Percentiles rank a stretch among this genome's conserved stretches.
Conservation (phyloP, 805 yeast genomes). For the Candida tammaniensis region DNA sequence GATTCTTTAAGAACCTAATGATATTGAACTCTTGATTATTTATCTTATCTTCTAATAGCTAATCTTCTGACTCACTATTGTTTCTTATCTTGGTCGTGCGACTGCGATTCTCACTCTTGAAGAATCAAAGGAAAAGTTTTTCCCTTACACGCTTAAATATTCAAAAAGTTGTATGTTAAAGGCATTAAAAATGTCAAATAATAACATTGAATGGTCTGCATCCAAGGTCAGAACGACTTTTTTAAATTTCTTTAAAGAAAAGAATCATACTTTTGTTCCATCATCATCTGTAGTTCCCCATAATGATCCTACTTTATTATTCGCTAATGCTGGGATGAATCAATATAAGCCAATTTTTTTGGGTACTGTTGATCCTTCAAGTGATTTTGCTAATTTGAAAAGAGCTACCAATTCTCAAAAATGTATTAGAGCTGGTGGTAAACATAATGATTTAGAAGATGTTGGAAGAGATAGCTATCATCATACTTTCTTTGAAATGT, state of each 20-base stretch:
- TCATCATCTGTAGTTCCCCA: slow-evolving; percentile 95
- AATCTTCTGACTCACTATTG: too few relatives aligned
- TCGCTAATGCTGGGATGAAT: slow-evolving; percentile 99
- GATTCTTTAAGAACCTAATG: too few relatives aligned
- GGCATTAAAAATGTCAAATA: slow-evolving; percentile 14
- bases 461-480: slow-evolving; percentile 98
- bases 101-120: too few relatives aligned
- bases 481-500: slow-evolving; percentile 98
- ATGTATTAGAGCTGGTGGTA: slow-evolving; percentile 99
- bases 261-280: slow-evolving; percentile 78
- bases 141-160: too few relatives aligned
- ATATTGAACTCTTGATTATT: too few relatives aligned
- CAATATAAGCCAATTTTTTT: slow-evolving; percentile 96
- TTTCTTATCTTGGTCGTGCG: too few relatives aligned
- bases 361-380: slow-evolving; percentile 95
- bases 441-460: slow-evolving; percentile 96
- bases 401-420: slow-evolving; percentile 95
- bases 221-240: slow-evolving; percentile 76
- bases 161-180: too few relatives aligned
- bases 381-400: slow-evolving; percentile 78
- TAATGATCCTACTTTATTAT: slow-evolving; percentile 94
- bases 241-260: slow-evolving; percentile 67
- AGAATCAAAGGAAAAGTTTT: too few relatives aligned
- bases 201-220: slow-evolving; percentile 42
- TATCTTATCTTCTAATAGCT: too few relatives aligned